These are phyloP conservation scores for Lentinula boryana DNA, from an alignment of 768 basidiomycete genomes.

Conservation along the genomic window DNA sequence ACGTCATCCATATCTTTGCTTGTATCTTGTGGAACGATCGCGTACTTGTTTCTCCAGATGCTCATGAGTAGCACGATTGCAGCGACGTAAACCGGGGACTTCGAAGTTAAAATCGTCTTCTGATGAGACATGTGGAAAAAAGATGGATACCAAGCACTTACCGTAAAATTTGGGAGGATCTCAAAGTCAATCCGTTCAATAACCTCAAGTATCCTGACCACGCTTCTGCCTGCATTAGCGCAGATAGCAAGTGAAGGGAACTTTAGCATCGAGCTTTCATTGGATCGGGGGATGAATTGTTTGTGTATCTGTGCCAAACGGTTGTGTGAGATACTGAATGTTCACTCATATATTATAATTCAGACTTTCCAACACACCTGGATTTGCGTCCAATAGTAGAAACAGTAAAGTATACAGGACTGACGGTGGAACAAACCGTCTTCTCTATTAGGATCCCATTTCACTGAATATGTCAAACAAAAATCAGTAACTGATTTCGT, in stretches of 20 bases:
- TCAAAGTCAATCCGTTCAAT: not conserved
- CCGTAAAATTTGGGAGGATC: not conserved
- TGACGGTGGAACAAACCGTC: constrained; percentile 25
- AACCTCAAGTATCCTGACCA: constrained; percentile 44
- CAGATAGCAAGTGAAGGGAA: constrained; percentile 38
- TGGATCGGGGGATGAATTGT: constrained; percentile 30
- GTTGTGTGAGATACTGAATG: no score
- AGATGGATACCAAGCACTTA: not conserved
- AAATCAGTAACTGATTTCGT: not conserved
- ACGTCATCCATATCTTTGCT: not conserved
- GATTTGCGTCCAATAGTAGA: constrained; percentile 27
- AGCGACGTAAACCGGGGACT: constrained; percentile 31
- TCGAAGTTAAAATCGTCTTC: not conserved
- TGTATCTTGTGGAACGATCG: not conserved
- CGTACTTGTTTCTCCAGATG: constrained; percentile 29
- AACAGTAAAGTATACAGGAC: constrained; percentile 22
- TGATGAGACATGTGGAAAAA: not conserved
- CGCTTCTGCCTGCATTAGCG: constrained; percentile 30
- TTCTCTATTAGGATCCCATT: constrained; percentile 32
- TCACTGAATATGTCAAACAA: constrained; percentile 19
- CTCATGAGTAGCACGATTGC: constrained; percentile 42
- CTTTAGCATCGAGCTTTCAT: constrained; percentile 20
- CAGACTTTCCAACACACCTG: not conserved
- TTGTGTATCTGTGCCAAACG: constrained; percentile 18
- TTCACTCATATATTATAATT: no score